Conservation (phyloP, 768 basidiomycete genomes). For the Amyloporia xantha region DNA sequence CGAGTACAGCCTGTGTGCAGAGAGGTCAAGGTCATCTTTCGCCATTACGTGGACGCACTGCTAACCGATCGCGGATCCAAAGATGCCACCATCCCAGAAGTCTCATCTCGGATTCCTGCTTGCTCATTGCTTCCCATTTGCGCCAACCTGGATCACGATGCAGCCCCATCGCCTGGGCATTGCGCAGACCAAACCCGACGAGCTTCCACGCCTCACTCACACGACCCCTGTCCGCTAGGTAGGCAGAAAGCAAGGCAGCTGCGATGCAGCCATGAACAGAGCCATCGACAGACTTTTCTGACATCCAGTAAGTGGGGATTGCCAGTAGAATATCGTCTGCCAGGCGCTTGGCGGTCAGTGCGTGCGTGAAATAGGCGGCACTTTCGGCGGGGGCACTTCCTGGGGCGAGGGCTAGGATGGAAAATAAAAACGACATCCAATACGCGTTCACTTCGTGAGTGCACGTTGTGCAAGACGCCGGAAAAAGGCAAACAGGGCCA, state of each 20-base stretch:
- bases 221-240: constrained; percentile 39
- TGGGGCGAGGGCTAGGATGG: constrained; percentile 39
- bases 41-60: not conserved
- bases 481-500: constrained; percentile 18
- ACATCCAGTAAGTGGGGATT: constrained; percentile 14
- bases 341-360: constrained; percentile 39
- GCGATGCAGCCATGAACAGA: constrained; percentile 42
- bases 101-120: constrained; percentile 19
- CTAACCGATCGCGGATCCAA: constrained; percentile 18
- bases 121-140: constrained; percentile 23
- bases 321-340: constrained; percentile 34
- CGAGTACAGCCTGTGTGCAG: constrained; percentile 31
- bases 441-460: constrained; percentile 38
- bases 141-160: constrained; percentile 23
- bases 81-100: constrained; percentile 22
- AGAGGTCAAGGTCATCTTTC: not conserved
- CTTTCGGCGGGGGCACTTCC: constrained; percentile 9
- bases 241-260: constrained; percentile 37
- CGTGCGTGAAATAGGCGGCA: constrained; percentile 34
- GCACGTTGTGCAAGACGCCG: constrained; percentile 18
- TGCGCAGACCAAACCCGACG: constrained; percentile 16
- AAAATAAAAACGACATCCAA: constrained; percentile 46
- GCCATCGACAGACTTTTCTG: constrained; percentile 26
- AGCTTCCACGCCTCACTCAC: constrained; percentile 35
- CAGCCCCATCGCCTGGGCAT: constrained; percentile 22